Base-by-base conservation (phyloP, 371 early-diverging fungal species). In the Mucor lusitanicus region DNA sequence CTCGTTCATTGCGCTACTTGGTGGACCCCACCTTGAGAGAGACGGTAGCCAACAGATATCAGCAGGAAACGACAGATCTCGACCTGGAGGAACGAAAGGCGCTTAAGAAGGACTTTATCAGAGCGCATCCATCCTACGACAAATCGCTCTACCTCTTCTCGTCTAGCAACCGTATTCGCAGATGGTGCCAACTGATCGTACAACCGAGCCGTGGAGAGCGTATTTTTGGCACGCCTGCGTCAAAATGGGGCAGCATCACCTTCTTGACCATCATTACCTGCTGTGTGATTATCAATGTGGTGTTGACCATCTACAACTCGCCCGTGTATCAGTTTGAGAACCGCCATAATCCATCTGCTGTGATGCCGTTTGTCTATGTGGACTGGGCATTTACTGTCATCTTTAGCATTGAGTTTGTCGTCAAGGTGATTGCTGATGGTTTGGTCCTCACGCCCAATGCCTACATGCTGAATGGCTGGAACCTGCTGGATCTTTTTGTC, bases 381-480 rank as follows among this genome's bases (percentile, higher is more conserved):
- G 91, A 91, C 54, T 76, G 68, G 66, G 79, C 83, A 5, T 87
- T 89, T 57, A 85, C 84, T 0, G 66, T 78, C 8, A 77, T 90
- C 13, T 91, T 90, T 55, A 79, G 85, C 0, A 7, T 87, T 17
- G 92, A 92, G 61, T 85, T 90, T 57, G 27, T 87, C 0, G 73
- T 92, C 54, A 87, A 88, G 42, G 74, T 87, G 33, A 78, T 89
- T 61, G 92, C 91, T 0, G 87, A 90, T 69, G 91, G 92, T 23
- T 81, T 90, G 15, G 56, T 88, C 5, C 70, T 90, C 59, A 86
- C 91, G 1, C 91, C 91, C 1, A 86, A 89, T 55, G 90, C 90
- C 3, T 90, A 89, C 64, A 61, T 91, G 48, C 62, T 79, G 32
- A 82, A 87, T 44, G 82, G 86, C 6, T 90, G 90, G 90, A 89